A percentile compares a stretch with the other conserved stretches of the same genome.
Conservation (phyloP, 768 basidiomycete species). For the Russula sp. region DNA sequence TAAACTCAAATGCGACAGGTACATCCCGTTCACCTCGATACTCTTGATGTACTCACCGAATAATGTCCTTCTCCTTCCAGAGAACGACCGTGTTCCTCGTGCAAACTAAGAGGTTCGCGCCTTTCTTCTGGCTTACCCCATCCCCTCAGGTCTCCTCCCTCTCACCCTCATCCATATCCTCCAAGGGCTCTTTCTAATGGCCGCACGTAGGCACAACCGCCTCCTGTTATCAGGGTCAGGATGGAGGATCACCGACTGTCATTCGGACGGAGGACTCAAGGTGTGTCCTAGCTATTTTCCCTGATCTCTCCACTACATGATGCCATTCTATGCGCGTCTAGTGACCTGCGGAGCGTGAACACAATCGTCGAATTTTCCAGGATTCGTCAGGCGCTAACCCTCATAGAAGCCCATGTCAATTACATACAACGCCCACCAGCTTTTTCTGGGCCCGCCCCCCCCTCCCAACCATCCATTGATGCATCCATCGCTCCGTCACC, state of each 20-base stretch:
- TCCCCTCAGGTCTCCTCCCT: not conserved
- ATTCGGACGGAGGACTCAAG: conserved; percentile 49
- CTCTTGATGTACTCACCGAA: conserved; percentile 2
- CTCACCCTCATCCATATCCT: conserved; percentile 2
- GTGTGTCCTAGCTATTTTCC: conserved; percentile 27
- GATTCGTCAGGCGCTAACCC: conserved; percentile 59
- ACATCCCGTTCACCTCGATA: conserved; percentile 21
- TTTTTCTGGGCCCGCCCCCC: conserved; percentile 23
- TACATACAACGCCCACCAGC: conserved; percentile 21
- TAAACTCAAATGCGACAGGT: conserved; percentile 89
- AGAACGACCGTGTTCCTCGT: conserved; percentile 84
- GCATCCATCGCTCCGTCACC: conserved; percentile 22
- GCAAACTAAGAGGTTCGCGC: conserved; percentile 66
- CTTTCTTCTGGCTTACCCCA: not conserved
- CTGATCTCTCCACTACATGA: not conserved
- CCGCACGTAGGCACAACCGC: conserved; percentile 59
- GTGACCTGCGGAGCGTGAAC: conserved; percentile 39
- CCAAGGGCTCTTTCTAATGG: conserved; percentile 8
- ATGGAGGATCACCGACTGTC: conserved; percentile 39
- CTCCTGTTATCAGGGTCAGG: conserved; percentile 72
- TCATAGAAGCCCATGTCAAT: conserved; percentile 55
- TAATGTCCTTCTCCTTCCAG: conserved; percentile 32
- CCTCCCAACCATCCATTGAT: conserved; percentile 12
- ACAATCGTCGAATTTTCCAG: conserved; percentile 60
- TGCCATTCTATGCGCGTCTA: not conserved